Conservation (phyloP, 164 flowering plant genomes). For the Hamamelis virginiana region DNA sequence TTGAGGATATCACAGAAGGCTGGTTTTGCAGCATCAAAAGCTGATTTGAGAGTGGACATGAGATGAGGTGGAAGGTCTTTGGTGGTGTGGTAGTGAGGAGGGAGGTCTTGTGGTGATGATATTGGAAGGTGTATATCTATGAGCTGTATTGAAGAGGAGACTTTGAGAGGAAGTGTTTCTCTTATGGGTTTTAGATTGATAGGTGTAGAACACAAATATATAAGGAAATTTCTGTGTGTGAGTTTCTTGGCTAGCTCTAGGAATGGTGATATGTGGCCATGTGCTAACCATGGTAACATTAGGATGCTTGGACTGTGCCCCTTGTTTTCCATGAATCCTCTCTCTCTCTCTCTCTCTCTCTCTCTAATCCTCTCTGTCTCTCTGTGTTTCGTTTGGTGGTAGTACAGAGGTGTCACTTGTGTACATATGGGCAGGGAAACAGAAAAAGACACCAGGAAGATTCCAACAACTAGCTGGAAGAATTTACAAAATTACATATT, state of each 20-base stretch:
- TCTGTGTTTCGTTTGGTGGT: too few relatives aligned
- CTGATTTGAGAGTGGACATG: constrained; percentile 32
- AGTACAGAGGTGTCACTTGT: too few relatives aligned
- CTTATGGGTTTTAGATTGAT: background rate
- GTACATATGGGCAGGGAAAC: too few relatives aligned
- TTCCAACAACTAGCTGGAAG: too few relatives aligned
- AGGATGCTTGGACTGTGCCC: background rate
- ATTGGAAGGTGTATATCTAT: constrained; percentile 1
- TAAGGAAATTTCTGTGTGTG: constrained; percentile 1
- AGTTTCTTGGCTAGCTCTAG: constrained; percentile 13
- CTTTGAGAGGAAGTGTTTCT: too few relatives aligned
- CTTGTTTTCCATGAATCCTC: background rate
- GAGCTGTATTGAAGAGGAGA: background rate
- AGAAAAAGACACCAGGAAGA: too few relatives aligned
- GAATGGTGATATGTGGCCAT: constrained; percentile 9
- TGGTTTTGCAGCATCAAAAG: constrained; percentile 28
- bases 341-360: too few relatives aligned
- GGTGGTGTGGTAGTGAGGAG: background rate
- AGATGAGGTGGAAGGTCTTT: constrained; percentile 31
- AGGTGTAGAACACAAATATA: constrained; percentile 3
- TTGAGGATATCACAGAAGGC: constrained; percentile 26
- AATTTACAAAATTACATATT: too few relatives aligned
- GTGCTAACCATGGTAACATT: constrained; percentile 7
- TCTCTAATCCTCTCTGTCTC: too few relatives aligned
- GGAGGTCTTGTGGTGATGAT: background rate